A percentile compares a stretch with the other conserved stretches of the same genome.
These are phyloP conservation scores for Maudiozyma serrabonitensis DNA, from an alignment of 805 yeast species.

Conservation along the genomic window DNA sequence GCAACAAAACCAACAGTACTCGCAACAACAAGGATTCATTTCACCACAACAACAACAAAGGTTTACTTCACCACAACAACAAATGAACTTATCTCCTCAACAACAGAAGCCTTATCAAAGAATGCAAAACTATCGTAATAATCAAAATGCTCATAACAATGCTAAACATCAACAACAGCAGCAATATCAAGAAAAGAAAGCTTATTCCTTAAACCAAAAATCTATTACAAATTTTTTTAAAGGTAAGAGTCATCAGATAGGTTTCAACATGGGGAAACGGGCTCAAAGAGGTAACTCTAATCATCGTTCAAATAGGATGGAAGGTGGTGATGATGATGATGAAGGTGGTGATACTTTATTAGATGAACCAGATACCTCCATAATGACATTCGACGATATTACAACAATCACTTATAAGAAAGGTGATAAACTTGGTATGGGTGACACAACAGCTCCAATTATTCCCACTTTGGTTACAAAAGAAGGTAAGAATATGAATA, in stretches of 20 bases:
- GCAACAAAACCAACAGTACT: slow-evolving; percentile 4
- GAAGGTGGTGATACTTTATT: slow-evolving; percentile 31
- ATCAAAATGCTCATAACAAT: slow-evolving; percentile 1
- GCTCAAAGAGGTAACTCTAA: not conserved
- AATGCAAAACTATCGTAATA: slow-evolving; percentile 4
- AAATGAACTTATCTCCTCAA: slow-evolving; percentile 2
- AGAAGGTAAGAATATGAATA: slow-evolving; percentile 31
- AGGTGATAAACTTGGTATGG: slow-evolving; percentile 42
- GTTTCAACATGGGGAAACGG: not conserved
- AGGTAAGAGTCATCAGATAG: slow-evolving; percentile 8
- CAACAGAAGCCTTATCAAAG: slow-evolving; percentile 7
- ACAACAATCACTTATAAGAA: slow-evolving; percentile 57
- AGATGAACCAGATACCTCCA: slow-evolving; percentile 28
- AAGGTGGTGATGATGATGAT: slow-evolving; percentile 28
- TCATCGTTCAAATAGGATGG: slow-evolving; percentile 10
- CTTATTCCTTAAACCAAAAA: slow-evolving; percentile 18
- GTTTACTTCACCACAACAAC: slow-evolving; percentile 1
- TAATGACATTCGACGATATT: slow-evolving; percentile 54
- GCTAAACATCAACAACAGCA: slow-evolving; percentile 12
- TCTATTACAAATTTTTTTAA: slow-evolving; percentile 19
- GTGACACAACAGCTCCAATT: slow-evolving; percentile 58
- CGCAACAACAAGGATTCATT: not conserved
- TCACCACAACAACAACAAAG: slow-evolving; percentile 4
- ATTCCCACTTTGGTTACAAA: slow-evolving; percentile 55
- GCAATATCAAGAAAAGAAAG: slow-evolving; percentile 7